phyloP scores from a whole-genome alignment of 228 moss, liverwort and hornwort genomes.

The Sphagnum fallax region DNA sequence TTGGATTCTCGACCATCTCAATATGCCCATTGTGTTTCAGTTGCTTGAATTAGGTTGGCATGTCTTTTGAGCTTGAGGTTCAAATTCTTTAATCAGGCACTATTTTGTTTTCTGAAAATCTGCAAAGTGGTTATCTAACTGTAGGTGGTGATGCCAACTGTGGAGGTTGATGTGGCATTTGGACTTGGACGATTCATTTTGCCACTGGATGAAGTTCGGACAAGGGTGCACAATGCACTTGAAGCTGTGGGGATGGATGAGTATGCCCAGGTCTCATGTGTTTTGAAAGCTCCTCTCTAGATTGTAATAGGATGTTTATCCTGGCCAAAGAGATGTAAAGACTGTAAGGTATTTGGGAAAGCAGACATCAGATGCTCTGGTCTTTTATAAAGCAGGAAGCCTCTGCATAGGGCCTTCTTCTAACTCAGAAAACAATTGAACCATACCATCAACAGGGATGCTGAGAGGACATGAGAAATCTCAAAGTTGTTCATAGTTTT shows the following conservation, averaged over 20 bases:
- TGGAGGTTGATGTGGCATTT: conserved; percentile 93
- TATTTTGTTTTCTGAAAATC: neutral
- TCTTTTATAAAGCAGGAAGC: too few relatives aligned
- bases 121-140: neutral
- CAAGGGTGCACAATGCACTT: conserved; percentile 56
- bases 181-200: conserved; percentile 71
- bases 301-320: too few relatives aligned
- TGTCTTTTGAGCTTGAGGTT: neutral
- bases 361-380: too few relatives aligned
- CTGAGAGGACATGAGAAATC: too few relatives aligned
- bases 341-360: too few relatives aligned
- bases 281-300: too few relatives aligned
- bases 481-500: too few relatives aligned
- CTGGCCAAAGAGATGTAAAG: too few relatives aligned
- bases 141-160: conserved; percentile 96
- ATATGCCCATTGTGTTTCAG: neutral
- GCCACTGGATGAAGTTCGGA: conserved; percentile 55
- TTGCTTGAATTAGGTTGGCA: neutral
- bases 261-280: conserved; percentile 41
- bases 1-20: neutral
- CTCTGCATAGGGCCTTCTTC: too few relatives aligned
- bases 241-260: conserved; percentile 86
- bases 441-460: too few relatives aligned
- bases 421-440: too few relatives aligned
- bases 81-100: neutral